Base-by-base conservation (phyloP, 495 filamentous ascomycete species). In the Penicillium lagena region DNA sequence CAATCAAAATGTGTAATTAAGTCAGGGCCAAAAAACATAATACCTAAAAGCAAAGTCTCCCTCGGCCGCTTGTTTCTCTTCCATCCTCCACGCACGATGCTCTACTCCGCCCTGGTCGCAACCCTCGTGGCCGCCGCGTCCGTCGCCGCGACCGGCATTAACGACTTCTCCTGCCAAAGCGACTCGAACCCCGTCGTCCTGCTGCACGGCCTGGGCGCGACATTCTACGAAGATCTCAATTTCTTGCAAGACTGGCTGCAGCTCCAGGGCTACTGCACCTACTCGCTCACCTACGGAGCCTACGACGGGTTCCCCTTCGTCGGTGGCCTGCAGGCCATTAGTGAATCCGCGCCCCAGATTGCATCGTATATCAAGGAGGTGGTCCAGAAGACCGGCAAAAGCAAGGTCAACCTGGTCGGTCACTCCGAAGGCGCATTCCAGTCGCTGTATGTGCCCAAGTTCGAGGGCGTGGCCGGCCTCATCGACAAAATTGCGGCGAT, bases 381-480 rank as follows among this genome's bases (percentile, higher is more conserved):
- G 0, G 38, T 51, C 12, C 35, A 59, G 7, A 58, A 63, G 40
- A 74, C 73, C 3, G 69, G 68, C 15, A 67, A 68, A 8, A 27
- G 34, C 36, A 74, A 75, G 45, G 55, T 78, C 29, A 67, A 77
- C 42, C 51, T 78, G 0, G 72, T 78, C 35, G 76, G 76, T 10
- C 75, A 79, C 50, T 77, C 74, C 28, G 76, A 79, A 53, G 76
- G 76, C 42, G 76, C 63, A 3, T 72, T 77, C 47, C 72, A 75
- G 41, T 40, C 67, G 0, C 55, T 79, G 7, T 78, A 78, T 51
- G 74, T 77, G 7, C 73, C 74, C 8, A 78, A 76, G 43, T 70
- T 71, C 55, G 63, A 72, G 15, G 70, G 70, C 2, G 58, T 75
- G 15, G 45, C 72, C 28, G 47, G 52, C 7, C 46, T 71, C 0